Evolutionary conservation across 1,284 basidiomycete genomes (phyloP).

Genomic region (Tranzscheliella williamsii): DNA sequence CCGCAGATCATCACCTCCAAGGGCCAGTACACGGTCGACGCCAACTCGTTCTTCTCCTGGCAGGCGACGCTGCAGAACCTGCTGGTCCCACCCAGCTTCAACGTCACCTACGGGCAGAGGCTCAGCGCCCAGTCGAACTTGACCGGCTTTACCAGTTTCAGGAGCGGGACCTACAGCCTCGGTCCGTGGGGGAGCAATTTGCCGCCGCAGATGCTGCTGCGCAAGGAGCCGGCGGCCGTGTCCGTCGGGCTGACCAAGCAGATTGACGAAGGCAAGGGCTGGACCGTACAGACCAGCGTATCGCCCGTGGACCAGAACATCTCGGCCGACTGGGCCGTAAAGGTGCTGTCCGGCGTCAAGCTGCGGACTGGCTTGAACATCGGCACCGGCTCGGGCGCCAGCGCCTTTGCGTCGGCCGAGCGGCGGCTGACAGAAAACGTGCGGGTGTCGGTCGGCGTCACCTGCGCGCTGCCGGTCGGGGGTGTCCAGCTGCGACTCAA

Average conservation of each 20-base stretch:
- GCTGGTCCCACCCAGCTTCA: slow-evolving; percentile 61
- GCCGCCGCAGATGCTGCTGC: slow-evolving; percentile 10
- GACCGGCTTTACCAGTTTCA: slow-evolving; percentile 57
- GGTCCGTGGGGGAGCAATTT: slow-evolving; percentile 62
- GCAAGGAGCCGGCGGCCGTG: slow-evolving; percentile 41
- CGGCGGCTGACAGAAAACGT: slow-evolving; percentile 61
- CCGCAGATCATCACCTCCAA: slow-evolving; percentile 63
- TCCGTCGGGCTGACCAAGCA: slow-evolving; percentile 51
- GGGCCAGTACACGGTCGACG: slow-evolving; percentile 63
- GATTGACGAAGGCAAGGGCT: slow-evolving; percentile 34
- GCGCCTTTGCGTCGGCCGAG: slow-evolving; percentile 56
- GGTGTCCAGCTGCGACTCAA: slow-evolving; percentile 58
- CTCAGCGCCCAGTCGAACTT: slow-evolving; percentile 48
- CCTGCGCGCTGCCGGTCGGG: slow-evolving; percentile 51
- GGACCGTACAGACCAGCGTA: slow-evolving; percentile 47
- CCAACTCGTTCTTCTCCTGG: slow-evolving; percentile 61
- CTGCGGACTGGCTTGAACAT: slow-evolving; percentile 62
- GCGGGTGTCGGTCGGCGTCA: slow-evolving; percentile 56
- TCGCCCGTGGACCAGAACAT: slow-evolving; percentile 42
- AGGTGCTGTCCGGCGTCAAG: slow-evolving; percentile 63
- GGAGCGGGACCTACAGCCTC: slow-evolving; percentile 63
- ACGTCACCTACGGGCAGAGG: slow-evolving; percentile 63
- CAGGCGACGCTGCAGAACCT: slow-evolving; percentile 48
- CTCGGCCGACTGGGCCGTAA: slow-evolving; percentile 62
- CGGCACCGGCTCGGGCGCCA: slow-evolving; percentile 53